These are phyloP conservation scores for Phytophthora fragariaefolia DNA, from an alignment of 352 stramenopile species.

Conservation along the genomic window DNA sequence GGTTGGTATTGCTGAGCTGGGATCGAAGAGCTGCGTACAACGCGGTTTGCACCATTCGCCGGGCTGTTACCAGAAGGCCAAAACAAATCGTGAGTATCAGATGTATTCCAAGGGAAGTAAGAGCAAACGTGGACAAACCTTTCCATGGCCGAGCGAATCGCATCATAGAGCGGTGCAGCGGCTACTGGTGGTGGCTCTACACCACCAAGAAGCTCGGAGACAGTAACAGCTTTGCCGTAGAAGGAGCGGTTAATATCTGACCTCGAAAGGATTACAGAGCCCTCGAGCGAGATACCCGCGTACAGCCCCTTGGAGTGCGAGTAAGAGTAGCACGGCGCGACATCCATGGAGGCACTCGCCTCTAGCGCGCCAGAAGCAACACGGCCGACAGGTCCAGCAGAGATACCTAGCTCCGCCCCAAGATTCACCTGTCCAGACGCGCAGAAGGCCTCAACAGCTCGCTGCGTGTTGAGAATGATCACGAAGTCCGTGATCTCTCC, in stretches of 20 bases:
- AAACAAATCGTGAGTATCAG: conserved; percentile 2
- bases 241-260: conserved; percentile 93
- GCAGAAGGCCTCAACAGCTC: conserved; percentile 86
- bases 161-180: conserved; percentile 87
- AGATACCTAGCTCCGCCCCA: conserved; percentile 89
- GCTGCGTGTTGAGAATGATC: conserved; percentile 93
- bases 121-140: conserved; percentile 47
- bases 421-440: conserved; percentile 91
- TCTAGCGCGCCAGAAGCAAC: conserved; percentile 79
- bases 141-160: conserved; percentile 66
- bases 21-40: conserved; percentile 28
- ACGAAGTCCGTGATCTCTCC: conserved; percentile 94
- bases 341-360: conserved; percentile 74
- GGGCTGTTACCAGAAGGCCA: conserved; percentile 41
- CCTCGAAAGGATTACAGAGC: conserved; percentile 89
- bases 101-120: conserved; percentile 1
- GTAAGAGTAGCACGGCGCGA: conserved; percentile 93
- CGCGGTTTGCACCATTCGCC: conserved; percentile 68
- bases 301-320: conserved; percentile 92
- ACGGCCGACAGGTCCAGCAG: conserved; percentile 91
- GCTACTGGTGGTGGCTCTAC: conserved; percentile 82
- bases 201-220: conserved; percentile 77
- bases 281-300: conserved; percentile 89
- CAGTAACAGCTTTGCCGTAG: conserved; percentile 85
- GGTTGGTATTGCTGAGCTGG: conserved; percentile 12